Conservation (phyloP, 192 early-diverging fungal species). For the Linnemannia schmuckeri region DNA sequence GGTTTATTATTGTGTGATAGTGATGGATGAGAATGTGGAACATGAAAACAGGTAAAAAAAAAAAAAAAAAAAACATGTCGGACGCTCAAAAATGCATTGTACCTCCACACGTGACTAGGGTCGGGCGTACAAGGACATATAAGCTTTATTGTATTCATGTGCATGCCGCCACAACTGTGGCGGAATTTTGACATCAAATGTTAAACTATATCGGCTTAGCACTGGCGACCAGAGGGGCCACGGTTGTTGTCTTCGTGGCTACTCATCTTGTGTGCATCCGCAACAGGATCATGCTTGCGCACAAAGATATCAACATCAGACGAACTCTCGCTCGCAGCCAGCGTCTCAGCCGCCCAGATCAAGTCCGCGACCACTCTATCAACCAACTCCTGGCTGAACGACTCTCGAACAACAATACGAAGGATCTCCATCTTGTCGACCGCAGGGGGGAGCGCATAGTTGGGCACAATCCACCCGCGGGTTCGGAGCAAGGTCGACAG, state of each 20-base stretch:
- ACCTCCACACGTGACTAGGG: too few relatives aligned
- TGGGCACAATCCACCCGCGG: conserved; percentile 84
- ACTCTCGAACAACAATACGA: conserved; percentile 78
- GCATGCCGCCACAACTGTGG: too few relatives aligned
- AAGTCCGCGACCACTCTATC: conserved; percentile 64
- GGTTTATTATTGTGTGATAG: too few relatives aligned
- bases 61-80: too few relatives aligned
- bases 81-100: too few relatives aligned
- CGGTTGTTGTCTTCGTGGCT: background rate
- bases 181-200: too few relatives aligned
- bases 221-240: conserved; percentile 9
- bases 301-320: conserved; percentile 24
- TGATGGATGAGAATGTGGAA: too few relatives aligned
- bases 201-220: background rate
- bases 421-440: conserved; percentile 64
- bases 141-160: too few relatives aligned
- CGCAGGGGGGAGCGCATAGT: conserved; percentile 76
- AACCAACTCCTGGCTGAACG: conserved; percentile 65
- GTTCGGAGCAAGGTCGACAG: conserved; percentile 70
- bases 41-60: too few relatives aligned
- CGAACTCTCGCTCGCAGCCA: conserved; percentile 20
- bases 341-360: conserved; percentile 64
- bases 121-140: too few relatives aligned
- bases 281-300: conserved; percentile 18
- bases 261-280: conserved; percentile 30